Evolutionary conservation across 2,329 filamentous ascomycete genomes (phyloP).

Genomic region (Penicillium verrucosum): DNA sequence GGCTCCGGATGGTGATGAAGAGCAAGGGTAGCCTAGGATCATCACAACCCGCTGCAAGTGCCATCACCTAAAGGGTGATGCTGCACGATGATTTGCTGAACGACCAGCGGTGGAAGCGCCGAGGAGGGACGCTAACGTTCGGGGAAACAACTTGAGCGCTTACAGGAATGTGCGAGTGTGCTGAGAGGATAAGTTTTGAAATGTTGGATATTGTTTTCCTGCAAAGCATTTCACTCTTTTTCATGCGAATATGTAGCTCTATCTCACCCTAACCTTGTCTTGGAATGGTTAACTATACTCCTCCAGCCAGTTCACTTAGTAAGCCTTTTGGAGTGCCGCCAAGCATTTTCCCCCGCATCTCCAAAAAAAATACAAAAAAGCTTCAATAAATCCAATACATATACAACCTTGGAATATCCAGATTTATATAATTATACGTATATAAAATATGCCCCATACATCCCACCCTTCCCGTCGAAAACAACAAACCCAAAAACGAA

Average conservation of each 20-base stretch:
- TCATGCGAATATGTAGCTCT: neutral
- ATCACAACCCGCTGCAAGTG: conserved; percentile 31
- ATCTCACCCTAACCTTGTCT: neutral
- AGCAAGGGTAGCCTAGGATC: conserved; percentile 20
- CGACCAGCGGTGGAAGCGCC: conserved; percentile 28
- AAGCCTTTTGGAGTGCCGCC: neutral
- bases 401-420: neutral
- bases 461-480: conserved; percentile 32
- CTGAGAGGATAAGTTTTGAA: neutral
- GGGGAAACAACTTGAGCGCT: conserved; percentile 25
- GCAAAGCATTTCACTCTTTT: neutral
- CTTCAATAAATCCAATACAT: neutral
- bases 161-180: conserved; percentile 7
- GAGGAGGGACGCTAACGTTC: conserved; percentile 26
- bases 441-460: conserved; percentile 34
- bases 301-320: neutral
- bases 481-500: conserved; percentile 31
- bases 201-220: neutral
- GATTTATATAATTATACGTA: neutral
- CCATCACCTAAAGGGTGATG: conserved; percentile 27
- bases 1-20: conserved; percentile 8
- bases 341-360: conserved; percentile 9
- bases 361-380: conserved; percentile 2
- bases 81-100: conserved; percentile 27
- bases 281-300: neutral